Percentiles rank a stretch among this genome's conserved stretches.
Evolutionary conservation across 2,329 filamentous ascomycete species (phyloP).

Genomic region (Fusarium coffeatum): DNA sequence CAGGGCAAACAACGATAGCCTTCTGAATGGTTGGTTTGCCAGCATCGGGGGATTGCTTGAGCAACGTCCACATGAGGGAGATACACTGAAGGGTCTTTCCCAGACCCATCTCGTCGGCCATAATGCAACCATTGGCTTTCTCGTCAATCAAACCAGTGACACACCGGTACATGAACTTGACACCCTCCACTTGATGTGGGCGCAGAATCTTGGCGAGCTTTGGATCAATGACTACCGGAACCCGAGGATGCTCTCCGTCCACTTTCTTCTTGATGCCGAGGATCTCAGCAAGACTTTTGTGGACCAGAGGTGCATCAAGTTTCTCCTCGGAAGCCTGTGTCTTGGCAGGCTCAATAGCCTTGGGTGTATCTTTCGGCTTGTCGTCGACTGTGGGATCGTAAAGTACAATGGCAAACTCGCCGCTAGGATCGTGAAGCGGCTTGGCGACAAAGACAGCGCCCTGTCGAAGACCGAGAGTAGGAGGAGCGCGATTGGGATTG

Average conservation of each 20-base stretch:
- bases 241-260: conserved; percentile 81
- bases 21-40: conserved; percentile 95
- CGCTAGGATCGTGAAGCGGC: conserved; percentile 91
- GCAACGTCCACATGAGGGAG: conserved; percentile 91
- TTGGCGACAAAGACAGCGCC: conserved; percentile 89
- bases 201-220: conserved; percentile 87
- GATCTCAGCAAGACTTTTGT: conserved; percentile 96
- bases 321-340: conserved; percentile 54
- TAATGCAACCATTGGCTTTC: conserved; percentile 96
- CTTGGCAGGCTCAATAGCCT: conserved; percentile 47
- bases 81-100: conserved; percentile 99
- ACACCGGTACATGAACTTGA: conserved; percentile 96
- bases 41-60: conserved; percentile 96
- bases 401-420: conserved; percentile 95
- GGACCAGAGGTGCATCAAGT: conserved; percentile 83
- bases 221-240: conserved; percentile 98
- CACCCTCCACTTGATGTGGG: conserved; percentile 97
- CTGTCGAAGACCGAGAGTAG: conserved; percentile 85
- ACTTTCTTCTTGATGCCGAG: conserved; percentile 92
- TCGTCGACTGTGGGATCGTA: conserved; percentile 96
- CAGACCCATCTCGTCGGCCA: conserved; percentile 99
- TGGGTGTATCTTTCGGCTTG: conserved; percentile 66
- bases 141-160: conserved; percentile 95
- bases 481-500: conserved; percentile 83
- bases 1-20: conserved; percentile 95